phyloP scores from a whole-genome alignment of 2,329 filamentous ascomycete species.

The Aspergillus tubingensis region DNA sequence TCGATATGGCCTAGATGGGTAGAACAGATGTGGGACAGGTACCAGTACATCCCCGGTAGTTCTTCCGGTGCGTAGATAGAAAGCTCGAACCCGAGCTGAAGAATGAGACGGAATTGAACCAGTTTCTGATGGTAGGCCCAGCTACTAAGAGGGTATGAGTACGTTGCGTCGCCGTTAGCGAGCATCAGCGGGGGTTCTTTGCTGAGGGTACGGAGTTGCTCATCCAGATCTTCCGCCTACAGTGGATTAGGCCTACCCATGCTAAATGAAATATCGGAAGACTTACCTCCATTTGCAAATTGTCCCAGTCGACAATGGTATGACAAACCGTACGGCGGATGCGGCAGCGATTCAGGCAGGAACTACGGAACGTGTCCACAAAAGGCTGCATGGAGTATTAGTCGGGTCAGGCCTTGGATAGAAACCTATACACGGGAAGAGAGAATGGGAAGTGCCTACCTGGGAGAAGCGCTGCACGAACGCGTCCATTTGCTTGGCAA shows the following conservation, averaged over 20 bases:
- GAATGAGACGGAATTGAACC: slow-evolving; percentile 79
- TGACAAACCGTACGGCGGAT: slow-evolving; percentile 89
- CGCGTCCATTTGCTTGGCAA: slow-evolving; percentile 72
- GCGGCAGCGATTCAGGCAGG: slow-evolving; percentile 88
- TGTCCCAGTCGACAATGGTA: slow-evolving; percentile 78
- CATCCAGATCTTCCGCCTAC: slow-evolving; percentile 69
- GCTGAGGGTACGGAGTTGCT: slow-evolving; percentile 62
- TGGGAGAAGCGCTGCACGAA: slow-evolving; percentile 59
- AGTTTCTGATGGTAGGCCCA: slow-evolving; percentile 93
- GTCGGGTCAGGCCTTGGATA: background rate
- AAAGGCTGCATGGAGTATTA: slow-evolving; percentile 62
- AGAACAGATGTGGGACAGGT: slow-evolving; percentile 72
- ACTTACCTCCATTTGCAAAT: slow-evolving; percentile 72
- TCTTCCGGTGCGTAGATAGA: slow-evolving; percentile 87
- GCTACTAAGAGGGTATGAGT: slow-evolving; percentile 73
- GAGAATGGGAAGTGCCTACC: slow-evolving; percentile 29
- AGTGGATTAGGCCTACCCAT: slow-evolving; percentile 3
- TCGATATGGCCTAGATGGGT: slow-evolving; percentile 70
- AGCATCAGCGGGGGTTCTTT: slow-evolving; percentile 62
- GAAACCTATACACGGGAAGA: background rate
- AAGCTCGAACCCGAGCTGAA: slow-evolving; percentile 92
- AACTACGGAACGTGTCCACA: slow-evolving; percentile 77
- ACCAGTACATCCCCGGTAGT: slow-evolving; percentile 86
- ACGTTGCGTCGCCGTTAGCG: slow-evolving; percentile 57
- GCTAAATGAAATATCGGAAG: background rate